Percentiles rank a stretch among this genome's conserved stretches.
phyloP scores from a whole-genome alignment of 106 monocot species.

The Xerophyta viscosa region DNA sequence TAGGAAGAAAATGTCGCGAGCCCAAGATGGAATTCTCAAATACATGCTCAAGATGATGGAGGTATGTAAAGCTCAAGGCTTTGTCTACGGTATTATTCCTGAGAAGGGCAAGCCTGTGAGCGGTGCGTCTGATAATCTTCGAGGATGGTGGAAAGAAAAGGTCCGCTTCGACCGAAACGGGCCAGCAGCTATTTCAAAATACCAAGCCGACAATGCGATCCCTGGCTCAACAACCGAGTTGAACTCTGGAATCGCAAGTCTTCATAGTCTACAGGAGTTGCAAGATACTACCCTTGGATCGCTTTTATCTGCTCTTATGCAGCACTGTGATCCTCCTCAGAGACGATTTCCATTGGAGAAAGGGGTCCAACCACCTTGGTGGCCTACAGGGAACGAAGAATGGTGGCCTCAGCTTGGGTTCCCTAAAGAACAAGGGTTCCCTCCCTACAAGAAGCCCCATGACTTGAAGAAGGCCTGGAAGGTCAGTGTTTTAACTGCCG shows the following conservation, averaged over 20 bases:
- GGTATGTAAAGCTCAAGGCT: slow-evolving; percentile 34
- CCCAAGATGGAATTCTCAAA: slow-evolving; percentile 36
- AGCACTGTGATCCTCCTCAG: slow-evolving; percentile 44
- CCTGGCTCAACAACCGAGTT: background rate
- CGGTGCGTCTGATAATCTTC: slow-evolving; percentile 34
- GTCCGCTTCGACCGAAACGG: slow-evolving; percentile 33
- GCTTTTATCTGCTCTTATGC: slow-evolving; percentile 36
- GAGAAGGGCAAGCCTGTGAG: slow-evolving; percentile 39
- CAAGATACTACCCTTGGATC: slow-evolving; percentile 39
- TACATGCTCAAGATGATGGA: slow-evolving; percentile 51
- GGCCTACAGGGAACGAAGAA: slow-evolving; percentile 26
- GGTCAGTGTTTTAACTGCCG: slow-evolving; percentile 23
- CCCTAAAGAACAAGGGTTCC: slow-evolving; percentile 12
- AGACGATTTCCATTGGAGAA: slow-evolving; percentile 40
- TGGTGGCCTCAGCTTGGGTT: slow-evolving; percentile 27
- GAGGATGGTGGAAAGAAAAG: slow-evolving; percentile 41
- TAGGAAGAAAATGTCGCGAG: slow-evolving; percentile 34
- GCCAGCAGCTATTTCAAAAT: slow-evolving; percentile 25
- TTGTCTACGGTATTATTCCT: slow-evolving; percentile 34
- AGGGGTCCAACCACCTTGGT: slow-evolving; percentile 33
- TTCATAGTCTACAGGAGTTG: slow-evolving; percentile 23
- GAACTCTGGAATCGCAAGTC: background rate
- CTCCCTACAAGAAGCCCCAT: slow-evolving; percentile 39
- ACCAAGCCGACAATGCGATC: slow-evolving; percentile 7
- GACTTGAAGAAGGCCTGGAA: slow-evolving; percentile 38